Evolutionary conservation across 441 rosid genomes (phyloP), one percentile per base, ranked within the genome.

Genomic region (Populus hybrid): DNA sequence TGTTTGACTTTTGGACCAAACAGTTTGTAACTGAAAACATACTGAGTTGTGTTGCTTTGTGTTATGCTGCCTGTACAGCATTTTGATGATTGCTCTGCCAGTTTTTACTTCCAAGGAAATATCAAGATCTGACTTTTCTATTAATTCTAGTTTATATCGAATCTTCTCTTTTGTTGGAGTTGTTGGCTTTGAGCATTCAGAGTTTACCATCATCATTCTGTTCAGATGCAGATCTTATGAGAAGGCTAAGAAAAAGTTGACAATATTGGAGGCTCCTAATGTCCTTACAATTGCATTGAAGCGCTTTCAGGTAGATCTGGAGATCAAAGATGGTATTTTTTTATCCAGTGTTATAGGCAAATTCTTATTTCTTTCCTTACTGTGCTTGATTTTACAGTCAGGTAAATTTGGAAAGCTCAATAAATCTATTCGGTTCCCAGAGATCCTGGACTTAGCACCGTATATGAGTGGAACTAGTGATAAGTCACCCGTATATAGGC

Each of bases 361-460:
- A 42, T 84, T 85, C 82, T 87, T 64, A 85, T 80, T 81, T 86
- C 59, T 84, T 80, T 81, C 21, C 36, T 57, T 82, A 72, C 28
- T 67, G 23, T 79, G 76, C 75, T 73, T 72, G 46, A 40, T 70
- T 74, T 86, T 87, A 30, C 93, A 95, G 99, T 87, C 97, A 0
- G 98, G 98, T 65, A 94, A 90, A 87, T 90, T 89, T 77, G 99
- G 99, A 76, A 94, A 94, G 91, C 92, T 96, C 70, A 96, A 92
- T 76, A 96, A 96, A 79, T 77, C 91, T 18, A 84, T 96, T 78
- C 84, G 83, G 67, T 94, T 91, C 83, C 98, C 99, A 3, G 97
- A 94, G 86, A 88, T 89, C 75, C 88, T 96, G 75, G 83, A 96
- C 81, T 87, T 96, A 86, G 94, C 96, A 14, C 99, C 99, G 53